phyloP scores from a whole-genome alignment of 441 rosid genomes.

The Corymbia calophylla region DNA sequence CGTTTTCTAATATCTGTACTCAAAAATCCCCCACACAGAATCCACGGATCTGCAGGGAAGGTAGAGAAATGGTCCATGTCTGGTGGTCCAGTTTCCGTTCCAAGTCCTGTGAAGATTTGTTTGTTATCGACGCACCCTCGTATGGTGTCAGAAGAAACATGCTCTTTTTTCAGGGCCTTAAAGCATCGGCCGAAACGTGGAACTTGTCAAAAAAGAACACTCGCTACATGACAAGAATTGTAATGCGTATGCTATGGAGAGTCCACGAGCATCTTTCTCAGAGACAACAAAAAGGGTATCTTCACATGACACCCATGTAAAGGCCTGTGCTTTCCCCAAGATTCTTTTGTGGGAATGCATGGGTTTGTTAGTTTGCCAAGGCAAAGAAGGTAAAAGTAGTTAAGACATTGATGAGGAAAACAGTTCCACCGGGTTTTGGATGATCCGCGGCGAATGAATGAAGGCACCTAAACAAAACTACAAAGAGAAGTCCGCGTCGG shows the following conservation, averaged over 20 bases:
- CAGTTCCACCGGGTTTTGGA: neutral
- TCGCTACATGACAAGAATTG: neutral
- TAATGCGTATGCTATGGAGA: neutral
- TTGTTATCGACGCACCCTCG: neutral
- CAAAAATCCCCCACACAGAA: neutral
- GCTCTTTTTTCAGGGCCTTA: neutral
- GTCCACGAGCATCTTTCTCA: neutral
- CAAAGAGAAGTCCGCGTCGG: neutral
- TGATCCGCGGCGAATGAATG: neutral
- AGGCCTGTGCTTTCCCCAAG: neutral
- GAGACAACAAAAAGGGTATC: neutral
- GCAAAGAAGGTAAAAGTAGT: neutral
- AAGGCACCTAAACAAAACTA: neutral
- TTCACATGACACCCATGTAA: neutral
- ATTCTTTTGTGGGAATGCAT: neutral
- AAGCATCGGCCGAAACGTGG: neutral
- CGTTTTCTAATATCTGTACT: neutral
- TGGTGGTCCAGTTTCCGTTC: neutral
- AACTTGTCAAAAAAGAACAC: neutral
- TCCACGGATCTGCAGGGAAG: neutral
- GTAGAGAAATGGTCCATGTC: neutral
- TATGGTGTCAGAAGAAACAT: neutral
- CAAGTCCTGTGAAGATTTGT: neutral
- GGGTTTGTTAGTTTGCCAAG: neutral
- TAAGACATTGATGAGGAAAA: neutral